Base-by-base conservation (phyloP, 768 basidiomycete species). In the Tricholoma furcatifolium region DNA sequence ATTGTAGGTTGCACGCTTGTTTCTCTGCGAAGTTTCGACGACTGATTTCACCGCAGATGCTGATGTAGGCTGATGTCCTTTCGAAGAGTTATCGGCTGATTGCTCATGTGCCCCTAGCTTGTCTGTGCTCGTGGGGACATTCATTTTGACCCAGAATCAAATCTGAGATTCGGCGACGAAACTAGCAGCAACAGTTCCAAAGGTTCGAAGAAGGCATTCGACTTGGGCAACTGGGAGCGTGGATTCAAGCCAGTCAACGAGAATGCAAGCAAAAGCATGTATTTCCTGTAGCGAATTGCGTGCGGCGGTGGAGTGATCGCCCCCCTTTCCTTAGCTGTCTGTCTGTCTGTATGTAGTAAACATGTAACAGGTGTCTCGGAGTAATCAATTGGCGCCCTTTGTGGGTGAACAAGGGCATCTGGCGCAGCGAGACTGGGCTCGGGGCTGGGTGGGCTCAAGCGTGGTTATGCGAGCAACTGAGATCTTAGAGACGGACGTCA, bases 91-190 rank as follows among this genome's bases (percentile, higher is more conserved):
- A 53, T 35, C 47, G 40, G 51, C 47, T 57, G 23, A 53, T 12
- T 24, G 34, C 18, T 30, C 32, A 50, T 42, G 45, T 15, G n/a
- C 17, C 17, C 32, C 27, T 27, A 82, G 81, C 68, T 80, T 17
- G 74, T 81, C 31, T 83, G 82, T 59, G 64, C 71, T 2, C 74
- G 82, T 0, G 78, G 78, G 1, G 73, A 66, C 42, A 75, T 79
- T 58, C 80, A 82, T 38, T 81, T 78, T 52, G 53, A 65, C 6
- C 55, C 56, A 14, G 56, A 55, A 30, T 54, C 40, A 39, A 52
- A 54, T 57, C 50, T 54, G 43, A 59, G 58, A 53, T 56, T 54
- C 27, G 60, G 63, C n/a, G 67, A 68, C 11, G 61, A 62, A 17
- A 61, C 64, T 6, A 56, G 51, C 11, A 51, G 60, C 7, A 64